These are phyloP conservation scores for Clavispora phyllophila DNA, from an alignment of 805 yeast genomes.

Conservation along the genomic window DNA sequence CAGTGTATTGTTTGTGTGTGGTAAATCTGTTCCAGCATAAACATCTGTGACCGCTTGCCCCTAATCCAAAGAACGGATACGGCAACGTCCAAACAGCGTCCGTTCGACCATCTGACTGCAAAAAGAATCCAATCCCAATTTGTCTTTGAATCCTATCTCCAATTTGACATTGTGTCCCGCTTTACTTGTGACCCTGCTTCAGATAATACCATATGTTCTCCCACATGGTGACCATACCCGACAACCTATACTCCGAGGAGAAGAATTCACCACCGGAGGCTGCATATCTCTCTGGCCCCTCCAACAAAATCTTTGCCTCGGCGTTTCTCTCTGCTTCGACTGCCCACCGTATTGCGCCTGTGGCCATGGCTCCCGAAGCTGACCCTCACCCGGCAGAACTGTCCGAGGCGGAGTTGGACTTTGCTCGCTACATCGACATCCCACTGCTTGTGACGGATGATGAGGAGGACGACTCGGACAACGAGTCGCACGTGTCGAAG, in stretches of 20 bases:
- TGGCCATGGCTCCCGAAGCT: background rate
- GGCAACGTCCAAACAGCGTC: slow-evolving; percentile 1
- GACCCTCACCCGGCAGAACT: background rate
- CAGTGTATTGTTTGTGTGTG: slow-evolving; percentile 1
- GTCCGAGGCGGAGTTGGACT: slow-evolving; percentile 9
- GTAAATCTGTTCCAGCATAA: background rate
- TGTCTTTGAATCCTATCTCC: too few relatives aligned
- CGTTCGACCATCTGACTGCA: background rate
- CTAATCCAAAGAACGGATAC: slow-evolving; percentile 1
- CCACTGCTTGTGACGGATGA: slow-evolving; percentile 31
- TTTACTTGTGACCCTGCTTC: background rate
- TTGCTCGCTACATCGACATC: slow-evolving; percentile 21
- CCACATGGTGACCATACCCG: slow-evolving; percentile 13
- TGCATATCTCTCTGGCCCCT: background rate
- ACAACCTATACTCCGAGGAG: slow-evolving; percentile 6
- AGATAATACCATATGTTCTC: slow-evolving; percentile 6
- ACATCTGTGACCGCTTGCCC: slow-evolving; percentile 1
- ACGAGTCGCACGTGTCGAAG: slow-evolving; percentile 15
- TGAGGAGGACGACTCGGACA: slow-evolving; percentile 25
- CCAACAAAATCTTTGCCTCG: background rate
- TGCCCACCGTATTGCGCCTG: background rate
- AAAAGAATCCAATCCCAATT: too few relatives aligned
- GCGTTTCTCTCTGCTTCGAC: slow-evolving; percentile 2
- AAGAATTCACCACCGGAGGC: background rate
- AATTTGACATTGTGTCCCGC: too few relatives aligned